Conservation (phyloP, 1,139 yeast species). For the Hansenula anomala region DNA sequence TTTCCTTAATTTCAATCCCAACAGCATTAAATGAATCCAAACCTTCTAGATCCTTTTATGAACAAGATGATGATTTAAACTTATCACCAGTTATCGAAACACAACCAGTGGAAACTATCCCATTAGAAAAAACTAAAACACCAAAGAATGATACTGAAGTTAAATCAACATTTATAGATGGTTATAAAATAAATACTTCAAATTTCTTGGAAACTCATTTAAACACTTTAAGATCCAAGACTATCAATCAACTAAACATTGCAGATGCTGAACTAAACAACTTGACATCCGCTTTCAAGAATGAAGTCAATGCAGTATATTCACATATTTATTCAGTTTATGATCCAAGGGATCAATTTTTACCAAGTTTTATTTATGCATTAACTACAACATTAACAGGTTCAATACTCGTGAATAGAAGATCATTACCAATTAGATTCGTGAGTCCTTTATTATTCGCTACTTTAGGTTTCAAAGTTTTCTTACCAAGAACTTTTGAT, state of each 20-base stretch:
- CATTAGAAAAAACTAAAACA: slow-evolving; percentile 2
- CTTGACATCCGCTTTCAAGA: slow-evolving; percentile 17
- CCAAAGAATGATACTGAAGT: slow-evolving; percentile 7
- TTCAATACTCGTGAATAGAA: slow-evolving; percentile 45
- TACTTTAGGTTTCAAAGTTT: slow-evolving; percentile 31
- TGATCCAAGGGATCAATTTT: slow-evolving; percentile 23
- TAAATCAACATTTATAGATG: slow-evolving; percentile 16
- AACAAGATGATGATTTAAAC: slow-evolving; percentile 15
- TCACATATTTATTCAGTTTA: slow-evolving; percentile 16
- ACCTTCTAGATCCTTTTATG: slow-evolving; percentile 21
- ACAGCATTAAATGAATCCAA: slow-evolving; percentile 11
- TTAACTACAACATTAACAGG: slow-evolving; percentile 53
- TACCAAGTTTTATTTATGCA: slow-evolving; percentile 51
- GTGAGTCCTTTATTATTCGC: slow-evolving; percentile 47
- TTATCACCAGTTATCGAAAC: slow-evolving; percentile 9
- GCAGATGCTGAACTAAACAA: slow-evolving; percentile 21
- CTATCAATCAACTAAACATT: slow-evolving; percentile 14
- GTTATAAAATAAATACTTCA: slow-evolving; percentile 20
- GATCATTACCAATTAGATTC: slow-evolving; percentile 45
- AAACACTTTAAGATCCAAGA: slow-evolving; percentile 10
- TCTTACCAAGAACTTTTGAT: slow-evolving; percentile 31
- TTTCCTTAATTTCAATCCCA: slow-evolving; percentile 10
- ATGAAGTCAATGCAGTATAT: slow-evolving; percentile 18
- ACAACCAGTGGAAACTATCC: not conserved
- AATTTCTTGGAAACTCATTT: slow-evolving; percentile 17